These are phyloP conservation scores for Babesia gibsoni DNA, from an alignment of 169 alveolate genomes.

Conservation along the genomic window DNA sequence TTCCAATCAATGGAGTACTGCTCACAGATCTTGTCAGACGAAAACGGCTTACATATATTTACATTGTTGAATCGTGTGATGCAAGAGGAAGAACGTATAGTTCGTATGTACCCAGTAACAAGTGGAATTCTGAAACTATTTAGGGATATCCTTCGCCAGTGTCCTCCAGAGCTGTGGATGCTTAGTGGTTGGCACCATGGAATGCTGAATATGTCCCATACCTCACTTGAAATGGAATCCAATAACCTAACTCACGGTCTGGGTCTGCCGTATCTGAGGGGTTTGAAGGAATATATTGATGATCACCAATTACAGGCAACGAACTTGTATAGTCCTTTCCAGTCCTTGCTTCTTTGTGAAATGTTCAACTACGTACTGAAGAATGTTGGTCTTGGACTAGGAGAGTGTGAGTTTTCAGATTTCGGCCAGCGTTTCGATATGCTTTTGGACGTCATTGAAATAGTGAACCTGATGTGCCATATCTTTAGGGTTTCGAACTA, in stretches of 20 bases:
- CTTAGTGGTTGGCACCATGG: slow-evolving; percentile 38
- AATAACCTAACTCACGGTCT: slow-evolving; percentile 20
- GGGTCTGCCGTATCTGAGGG: slow-evolving; percentile 1
- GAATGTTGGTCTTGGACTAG: not conserved
- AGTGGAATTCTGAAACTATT: slow-evolving; percentile 7
- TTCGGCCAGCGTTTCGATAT: slow-evolving; percentile 4
- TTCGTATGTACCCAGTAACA: slow-evolving; percentile 15
- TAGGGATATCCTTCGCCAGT: slow-evolving; percentile 23
- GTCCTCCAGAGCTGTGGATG: slow-evolving; percentile 45
- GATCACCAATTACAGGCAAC: not conserved
- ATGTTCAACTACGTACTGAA: slow-evolving; percentile 7
- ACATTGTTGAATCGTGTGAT: slow-evolving; percentile 7
- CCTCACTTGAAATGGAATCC: slow-evolving; percentile 34
- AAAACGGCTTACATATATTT: not conserved
- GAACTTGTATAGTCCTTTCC: slow-evolving; percentile 30
- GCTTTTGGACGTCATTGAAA: not conserved
- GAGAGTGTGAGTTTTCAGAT: slow-evolving; percentile 20
- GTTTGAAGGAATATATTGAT: slow-evolving; percentile 4
- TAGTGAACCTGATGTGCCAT: slow-evolving; percentile 13
- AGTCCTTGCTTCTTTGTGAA: slow-evolving; percentile 22
- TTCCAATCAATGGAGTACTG: slow-evolving; percentile 29
- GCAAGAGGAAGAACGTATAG: slow-evolving; percentile 26
- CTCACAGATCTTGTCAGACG: slow-evolving; percentile 8
- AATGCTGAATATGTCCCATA: slow-evolving; percentile 38
- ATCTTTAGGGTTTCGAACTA: slow-evolving; percentile 34